phyloP scores from a whole-genome alignment of 2,329 filamentous ascomycete species.

The Monilinia fructicola region DNA sequence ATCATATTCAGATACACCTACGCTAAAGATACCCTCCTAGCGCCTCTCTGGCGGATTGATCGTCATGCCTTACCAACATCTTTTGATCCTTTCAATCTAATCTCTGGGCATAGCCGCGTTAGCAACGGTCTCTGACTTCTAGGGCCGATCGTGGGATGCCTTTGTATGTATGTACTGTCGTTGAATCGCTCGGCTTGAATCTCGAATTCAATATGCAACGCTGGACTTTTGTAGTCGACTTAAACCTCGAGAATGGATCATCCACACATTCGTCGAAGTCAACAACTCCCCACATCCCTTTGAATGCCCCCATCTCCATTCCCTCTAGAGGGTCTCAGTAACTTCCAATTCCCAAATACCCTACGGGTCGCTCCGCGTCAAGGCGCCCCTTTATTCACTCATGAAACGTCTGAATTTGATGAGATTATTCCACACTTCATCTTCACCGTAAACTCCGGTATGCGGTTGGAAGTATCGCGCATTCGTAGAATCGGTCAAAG shows the following conservation, averaged over 20 bases:
- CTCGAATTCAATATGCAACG: background rate
- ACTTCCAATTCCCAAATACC: constrained; percentile 46
- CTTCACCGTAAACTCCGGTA: constrained; percentile 44
- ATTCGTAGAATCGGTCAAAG: constrained; percentile 43
- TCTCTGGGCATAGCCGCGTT: background rate
- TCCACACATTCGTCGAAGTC: constrained; percentile 44
- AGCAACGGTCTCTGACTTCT: background rate
- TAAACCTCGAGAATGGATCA: constrained; percentile 26
- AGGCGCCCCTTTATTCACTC: constrained; percentile 12
- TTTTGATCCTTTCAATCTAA: background rate
- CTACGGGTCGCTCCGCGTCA: constrained; percentile 46
- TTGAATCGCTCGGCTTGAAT: background rate
- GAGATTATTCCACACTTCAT: constrained; percentile 47
- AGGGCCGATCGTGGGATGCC: background rate
- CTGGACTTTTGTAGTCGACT: background rate
- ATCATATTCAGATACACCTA: background rate
- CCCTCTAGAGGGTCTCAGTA: constrained; percentile 45
- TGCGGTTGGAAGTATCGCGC: constrained; percentile 45
- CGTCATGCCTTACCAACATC: background rate
- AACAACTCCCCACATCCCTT: constrained; percentile 35
- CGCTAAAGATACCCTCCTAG: background rate
- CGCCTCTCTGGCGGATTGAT: background rate
- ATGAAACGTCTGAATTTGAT: constrained; percentile 45
- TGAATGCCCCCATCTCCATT: constrained; percentile 42
- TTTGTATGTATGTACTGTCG: background rate